Conservation (phyloP, 2,329 filamentous ascomycete species). For the Apiospora pterosperma region DNA sequence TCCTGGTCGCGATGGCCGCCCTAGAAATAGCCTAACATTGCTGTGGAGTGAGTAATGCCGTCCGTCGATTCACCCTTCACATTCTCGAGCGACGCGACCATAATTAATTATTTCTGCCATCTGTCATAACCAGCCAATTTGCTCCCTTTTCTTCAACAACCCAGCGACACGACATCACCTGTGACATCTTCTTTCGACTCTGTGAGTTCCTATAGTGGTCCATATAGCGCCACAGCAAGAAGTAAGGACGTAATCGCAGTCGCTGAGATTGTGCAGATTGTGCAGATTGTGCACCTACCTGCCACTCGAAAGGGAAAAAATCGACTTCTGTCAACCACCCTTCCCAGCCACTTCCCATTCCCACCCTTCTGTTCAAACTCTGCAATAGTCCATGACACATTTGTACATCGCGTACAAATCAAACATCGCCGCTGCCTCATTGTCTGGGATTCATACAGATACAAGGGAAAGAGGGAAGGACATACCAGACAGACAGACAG, state of each 20-base stretch:
- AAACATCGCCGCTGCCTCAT: background rate
- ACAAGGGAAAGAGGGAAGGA: background rate
- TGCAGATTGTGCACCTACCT: too few relatives aligned
- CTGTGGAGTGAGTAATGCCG: background rate
- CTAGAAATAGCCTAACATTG: background rate
- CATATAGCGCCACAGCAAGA: background rate
- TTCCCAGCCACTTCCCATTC: background rate
- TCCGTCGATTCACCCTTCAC: too few relatives aligned
- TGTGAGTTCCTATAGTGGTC: conserved; percentile 2
- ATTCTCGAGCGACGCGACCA: conserved; percentile 1
- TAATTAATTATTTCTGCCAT: background rate
- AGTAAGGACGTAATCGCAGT: background rate
- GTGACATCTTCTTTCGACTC: background rate
- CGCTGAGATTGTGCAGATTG: background rate
- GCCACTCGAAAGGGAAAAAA: too few relatives aligned
- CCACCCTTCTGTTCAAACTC: background rate
- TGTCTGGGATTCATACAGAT: background rate
- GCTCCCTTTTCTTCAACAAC: background rate
- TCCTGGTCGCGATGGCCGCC: background rate
- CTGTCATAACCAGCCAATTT: background rate
- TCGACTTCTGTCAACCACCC: background rate
- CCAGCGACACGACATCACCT: background rate
- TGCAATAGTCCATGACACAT: background rate
- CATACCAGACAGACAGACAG: background rate
- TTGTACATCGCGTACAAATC: background rate